Evolutionary conservation across 148 eudicot genomes (phyloP).

Genomic region (Fagopyrum tataricum): DNA sequence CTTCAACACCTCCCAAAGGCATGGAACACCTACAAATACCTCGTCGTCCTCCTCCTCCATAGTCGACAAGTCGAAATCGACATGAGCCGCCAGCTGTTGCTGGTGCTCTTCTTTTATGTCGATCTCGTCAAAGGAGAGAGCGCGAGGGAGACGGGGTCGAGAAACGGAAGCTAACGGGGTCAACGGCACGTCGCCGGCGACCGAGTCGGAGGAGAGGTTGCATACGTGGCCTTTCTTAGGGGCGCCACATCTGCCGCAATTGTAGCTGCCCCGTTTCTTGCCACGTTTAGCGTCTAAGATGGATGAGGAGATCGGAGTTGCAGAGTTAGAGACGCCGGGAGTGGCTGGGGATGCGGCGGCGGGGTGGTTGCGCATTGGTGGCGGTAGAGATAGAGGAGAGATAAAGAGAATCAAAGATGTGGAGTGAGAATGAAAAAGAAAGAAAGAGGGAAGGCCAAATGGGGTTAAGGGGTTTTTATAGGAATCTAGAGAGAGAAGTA

Average conservation of each 20-base stretch:
- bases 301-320: conserved; percentile 30
- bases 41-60: conserved; percentile 23
- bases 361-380: conserved; percentile 37
- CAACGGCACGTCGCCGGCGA: conserved; percentile 2
- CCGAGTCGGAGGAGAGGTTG: conserved; percentile 14
- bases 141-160: conserved; percentile 37
- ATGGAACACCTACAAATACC: conserved; percentile 37
- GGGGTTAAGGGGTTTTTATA: conserved; percentile 2
- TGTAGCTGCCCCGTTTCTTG: conserved; percentile 70
- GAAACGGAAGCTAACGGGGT: conserved; percentile 18
- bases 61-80: background rate
- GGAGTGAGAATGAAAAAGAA: background rate
- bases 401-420: background rate
- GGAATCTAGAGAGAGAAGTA: background rate
- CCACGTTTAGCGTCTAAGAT: conserved; percentile 30
- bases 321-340: conserved; percentile 29
- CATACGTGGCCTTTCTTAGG: conserved; percentile 85
- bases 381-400: background rate
- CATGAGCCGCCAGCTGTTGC: conserved; percentile 18
- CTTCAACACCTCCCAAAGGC: conserved; percentile 69
- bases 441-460: background rate
- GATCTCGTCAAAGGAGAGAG: conserved; percentile 58
- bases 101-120: conserved; percentile 25
- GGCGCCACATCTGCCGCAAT: conserved; percentile 78
- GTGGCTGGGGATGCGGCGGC: conserved; percentile 20